Evolutionary conservation across 164 flowering plant species (phyloP).

Genomic region (Nymphaea thermarum): DNA sequence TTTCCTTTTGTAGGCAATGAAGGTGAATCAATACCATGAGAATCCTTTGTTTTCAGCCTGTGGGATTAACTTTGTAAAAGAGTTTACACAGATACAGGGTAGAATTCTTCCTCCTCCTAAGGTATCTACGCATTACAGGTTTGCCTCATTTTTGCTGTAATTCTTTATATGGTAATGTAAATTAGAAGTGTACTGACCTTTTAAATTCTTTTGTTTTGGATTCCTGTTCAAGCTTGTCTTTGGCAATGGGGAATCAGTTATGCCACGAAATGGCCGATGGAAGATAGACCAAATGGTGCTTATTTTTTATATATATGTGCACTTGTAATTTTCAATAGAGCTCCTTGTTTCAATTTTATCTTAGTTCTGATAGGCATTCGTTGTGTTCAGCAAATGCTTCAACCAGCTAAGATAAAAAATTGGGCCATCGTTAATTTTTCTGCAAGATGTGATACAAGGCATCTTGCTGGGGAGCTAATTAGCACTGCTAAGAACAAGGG

Average conservation of each 20-base stretch:
- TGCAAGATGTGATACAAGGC: conserved; percentile 53
- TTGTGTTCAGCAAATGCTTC: conserved; percentile 39
- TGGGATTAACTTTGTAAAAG: conserved; percentile 42
- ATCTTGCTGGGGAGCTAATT: conserved; percentile 31
- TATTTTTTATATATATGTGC: background rate
- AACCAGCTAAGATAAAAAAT: conserved; percentile 40
- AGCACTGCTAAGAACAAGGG: conserved; percentile 61
- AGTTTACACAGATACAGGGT: conserved; percentile 70
- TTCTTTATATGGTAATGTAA: too few species aligned
- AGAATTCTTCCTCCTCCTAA: conserved; percentile 72
- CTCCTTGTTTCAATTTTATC: background rate
- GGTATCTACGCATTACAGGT: conserved; percentile 22
- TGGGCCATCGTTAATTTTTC: conserved; percentile 93
- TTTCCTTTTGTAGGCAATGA: conserved; percentile 34
- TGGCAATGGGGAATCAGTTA: conserved; percentile 64
- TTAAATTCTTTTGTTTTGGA: too few species aligned
- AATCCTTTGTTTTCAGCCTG: conserved; percentile 58
- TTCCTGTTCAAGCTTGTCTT: conserved; percentile 41
- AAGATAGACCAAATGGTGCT: conserved; percentile 75
- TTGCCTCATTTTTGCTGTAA: too few species aligned
- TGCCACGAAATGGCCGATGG: conserved; percentile 80
- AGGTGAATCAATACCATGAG: conserved; percentile 37
- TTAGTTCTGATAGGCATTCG: background rate
- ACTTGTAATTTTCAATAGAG: too few species aligned
- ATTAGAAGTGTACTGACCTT: too few species aligned